phyloP scores from a whole-genome alignment of 2,329 filamentous ascomycete species.

The Moelleriella libera region DNA sequence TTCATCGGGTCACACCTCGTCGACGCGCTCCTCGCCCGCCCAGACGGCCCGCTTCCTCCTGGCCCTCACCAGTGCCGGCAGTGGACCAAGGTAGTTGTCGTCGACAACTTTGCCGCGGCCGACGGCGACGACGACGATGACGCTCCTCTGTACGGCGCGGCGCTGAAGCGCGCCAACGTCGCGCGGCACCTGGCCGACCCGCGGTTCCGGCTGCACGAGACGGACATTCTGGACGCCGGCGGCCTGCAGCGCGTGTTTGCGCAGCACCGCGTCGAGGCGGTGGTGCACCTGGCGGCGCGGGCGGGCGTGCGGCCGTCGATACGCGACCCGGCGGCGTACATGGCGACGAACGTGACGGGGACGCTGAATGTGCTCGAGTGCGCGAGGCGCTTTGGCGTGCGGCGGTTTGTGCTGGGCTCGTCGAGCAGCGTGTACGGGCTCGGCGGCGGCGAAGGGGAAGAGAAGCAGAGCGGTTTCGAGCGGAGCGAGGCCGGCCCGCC shows the following conservation, averaged over 20 bases:
- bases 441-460: slow-evolving; percentile 7
- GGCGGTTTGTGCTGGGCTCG: slow-evolving; percentile 10
- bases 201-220: slow-evolving; percentile 8
- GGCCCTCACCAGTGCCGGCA: too few relatives aligned
- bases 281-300: slow-evolving; percentile 10
- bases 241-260: slow-evolving; percentile 7
- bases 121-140: too few relatives aligned
- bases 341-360: slow-evolving; percentile 11
- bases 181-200: slow-evolving; percentile 7
- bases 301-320: slow-evolving; percentile 11
- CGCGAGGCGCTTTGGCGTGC: slow-evolving; percentile 9
- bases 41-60: too few relatives aligned
- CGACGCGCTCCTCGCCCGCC: slow-evolving; percentile 8
- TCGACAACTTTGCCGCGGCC: slow-evolving; percentile 12
- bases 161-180: slow-evolving; percentile 10
- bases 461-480: too few relatives aligned
- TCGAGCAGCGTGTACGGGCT: slow-evolving; percentile 12
- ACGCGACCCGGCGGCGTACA: slow-evolving; percentile 6
- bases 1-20: slow-evolving; percentile 13
- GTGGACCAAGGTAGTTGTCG: too few relatives aligned
- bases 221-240: background rate
- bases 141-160: slow-evolving; percentile 8
- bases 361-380: slow-evolving; percentile 11
- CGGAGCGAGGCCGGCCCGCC: too few relatives aligned
- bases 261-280: slow-evolving; percentile 5